Percentiles rank a stretch among this genome's conserved stretches.
phyloP scores from a whole-genome alignment of 202 grass and related monocot genomes.

The Dendrocalamus latiflorus region DNA sequence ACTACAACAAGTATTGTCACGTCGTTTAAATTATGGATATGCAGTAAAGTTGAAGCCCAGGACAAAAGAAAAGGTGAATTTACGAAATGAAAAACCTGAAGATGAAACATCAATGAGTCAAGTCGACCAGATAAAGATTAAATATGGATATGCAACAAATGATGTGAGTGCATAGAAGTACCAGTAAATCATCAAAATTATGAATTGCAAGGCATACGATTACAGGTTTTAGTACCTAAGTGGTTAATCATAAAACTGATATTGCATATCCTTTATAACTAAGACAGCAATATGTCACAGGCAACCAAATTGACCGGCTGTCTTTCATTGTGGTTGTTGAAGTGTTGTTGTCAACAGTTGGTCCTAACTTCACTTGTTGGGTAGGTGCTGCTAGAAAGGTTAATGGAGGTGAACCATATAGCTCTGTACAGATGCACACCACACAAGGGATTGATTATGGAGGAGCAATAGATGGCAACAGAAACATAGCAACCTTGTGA shows the following conservation, averaged over 20 bases:
- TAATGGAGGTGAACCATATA: slow-evolving; percentile 38
- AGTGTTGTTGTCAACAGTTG: too few species aligned
- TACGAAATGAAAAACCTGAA: too few species aligned
- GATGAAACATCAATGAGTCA: slow-evolving; percentile 41
- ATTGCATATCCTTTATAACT: not conserved
- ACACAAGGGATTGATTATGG: slow-evolving; percentile 35
- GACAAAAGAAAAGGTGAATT: too few species aligned
- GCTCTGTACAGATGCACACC: slow-evolving; percentile 43
- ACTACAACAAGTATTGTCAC: too few species aligned
- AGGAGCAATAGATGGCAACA: slow-evolving; percentile 43
- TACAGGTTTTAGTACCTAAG: not conserved
- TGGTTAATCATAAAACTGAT: not conserved
- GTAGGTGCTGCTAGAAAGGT: slow-evolving; percentile 36
- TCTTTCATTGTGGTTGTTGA: too few species aligned
- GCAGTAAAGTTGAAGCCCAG: too few species aligned
- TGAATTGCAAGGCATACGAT: slow-evolving; percentile 3
- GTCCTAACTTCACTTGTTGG: slow-evolving; percentile 46
- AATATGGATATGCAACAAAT: slow-evolving; percentile 97
- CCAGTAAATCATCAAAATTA: not conserved
- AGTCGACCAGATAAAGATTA: slow-evolving; percentile 93
- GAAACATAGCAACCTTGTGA: too few species aligned
- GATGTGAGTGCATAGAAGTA: slow-evolving; percentile 36
- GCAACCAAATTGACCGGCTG: too few species aligned
- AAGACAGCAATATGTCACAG: too few species aligned
- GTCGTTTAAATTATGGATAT: too few species aligned